Evolutionary conservation across 805 yeast species (phyloP).

Genomic region (Candida xiaguanensis): DNA sequence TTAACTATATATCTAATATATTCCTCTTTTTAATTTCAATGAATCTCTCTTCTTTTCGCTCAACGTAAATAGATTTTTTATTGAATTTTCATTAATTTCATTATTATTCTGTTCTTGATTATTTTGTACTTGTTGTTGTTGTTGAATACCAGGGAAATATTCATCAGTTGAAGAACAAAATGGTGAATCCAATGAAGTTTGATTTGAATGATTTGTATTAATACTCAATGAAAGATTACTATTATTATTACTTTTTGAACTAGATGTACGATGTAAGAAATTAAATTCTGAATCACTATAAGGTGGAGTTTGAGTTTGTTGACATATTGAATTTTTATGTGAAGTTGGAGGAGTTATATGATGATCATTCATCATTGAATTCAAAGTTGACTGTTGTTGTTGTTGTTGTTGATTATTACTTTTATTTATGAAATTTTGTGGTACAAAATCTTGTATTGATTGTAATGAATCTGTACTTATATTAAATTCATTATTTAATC

Average conservation of each 20-base stretch:
- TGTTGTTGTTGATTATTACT: conserved; percentile 1
- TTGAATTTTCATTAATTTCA: not conserved
- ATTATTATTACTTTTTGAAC: conserved; percentile 20
- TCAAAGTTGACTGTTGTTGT: conserved; percentile 14
- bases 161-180: conserved; percentile 41
- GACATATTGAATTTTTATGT: conserved; percentile 26
- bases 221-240: conserved; percentile 36
- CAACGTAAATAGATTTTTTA: conserved; percentile 12
- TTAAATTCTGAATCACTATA: conserved; percentile 26
- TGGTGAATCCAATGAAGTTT: conserved; percentile 31
- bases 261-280: conserved; percentile 20
- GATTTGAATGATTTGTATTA: conserved; percentile 16
- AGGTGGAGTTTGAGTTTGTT: conserved; percentile 10
- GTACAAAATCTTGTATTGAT: conserved; percentile 42
- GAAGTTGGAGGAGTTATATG: conserved; percentile 36
- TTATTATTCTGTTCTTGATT: not conserved
- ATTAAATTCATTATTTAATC: conserved; percentile 10
- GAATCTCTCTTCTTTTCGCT: conserved; percentile 46
- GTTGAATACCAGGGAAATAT: conserved; percentile 17
- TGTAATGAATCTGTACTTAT: conserved; percentile 36
- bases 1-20: conserved; percentile 20
- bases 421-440: conserved; percentile 35
- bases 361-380: conserved; percentile 38
- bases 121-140: not conserved
- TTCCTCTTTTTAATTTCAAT: conserved; percentile 43